phyloP scores from a whole-genome alignment of 495 filamentous ascomycete species.

The Penicillium turbatum region DNA sequence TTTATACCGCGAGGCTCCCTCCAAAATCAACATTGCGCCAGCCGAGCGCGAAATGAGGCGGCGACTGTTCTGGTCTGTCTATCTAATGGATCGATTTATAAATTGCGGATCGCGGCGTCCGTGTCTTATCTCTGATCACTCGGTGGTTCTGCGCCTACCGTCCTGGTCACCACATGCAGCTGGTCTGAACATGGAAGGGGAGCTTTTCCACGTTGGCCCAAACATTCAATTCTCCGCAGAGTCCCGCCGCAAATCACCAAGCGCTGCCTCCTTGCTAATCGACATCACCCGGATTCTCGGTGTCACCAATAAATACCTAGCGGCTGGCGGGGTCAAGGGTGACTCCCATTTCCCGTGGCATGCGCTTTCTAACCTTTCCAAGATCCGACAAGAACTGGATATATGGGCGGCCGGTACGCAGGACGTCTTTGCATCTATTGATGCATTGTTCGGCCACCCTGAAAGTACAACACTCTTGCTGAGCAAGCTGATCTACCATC shows the following conservation, averaged over 20 bases:
- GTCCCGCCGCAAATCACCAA: constrained; percentile 61
- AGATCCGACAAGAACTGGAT: constrained; percentile 79
- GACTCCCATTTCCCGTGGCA: constrained; percentile 91
- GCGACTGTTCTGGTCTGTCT: constrained; percentile 78
- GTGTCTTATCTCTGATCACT: constrained; percentile 69
- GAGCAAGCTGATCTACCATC: constrained; percentile 78
- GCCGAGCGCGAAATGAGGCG: constrained; percentile 69
- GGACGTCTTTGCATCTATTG: constrained; percentile 70
- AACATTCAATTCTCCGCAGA: constrained; percentile 66
- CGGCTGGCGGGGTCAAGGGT: constrained; percentile 78
- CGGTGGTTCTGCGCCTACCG: constrained; percentile 66
- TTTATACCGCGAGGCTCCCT: constrained; percentile 65
- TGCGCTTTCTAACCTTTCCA: constrained; percentile 74
- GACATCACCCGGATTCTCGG: constrained; percentile 79
- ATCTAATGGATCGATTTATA: constrained; percentile 75
- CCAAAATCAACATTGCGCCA: constrained; percentile 50
- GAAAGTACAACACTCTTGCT: constrained; percentile 75
- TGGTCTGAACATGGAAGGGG: constrained; percentile 60
- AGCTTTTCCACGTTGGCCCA: constrained; percentile 69
- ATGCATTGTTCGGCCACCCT: constrained; percentile 67
- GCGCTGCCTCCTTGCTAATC: constrained; percentile 68
- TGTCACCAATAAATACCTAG: constrained; percentile 77
- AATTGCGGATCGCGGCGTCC: constrained; percentile 75
- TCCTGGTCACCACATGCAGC: constrained; percentile 55
- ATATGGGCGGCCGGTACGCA: constrained; percentile 78